Evolutionary conservation across 495 filamentous ascomycete species (phyloP).

Genomic region (Talaromyces thailandensis): DNA sequence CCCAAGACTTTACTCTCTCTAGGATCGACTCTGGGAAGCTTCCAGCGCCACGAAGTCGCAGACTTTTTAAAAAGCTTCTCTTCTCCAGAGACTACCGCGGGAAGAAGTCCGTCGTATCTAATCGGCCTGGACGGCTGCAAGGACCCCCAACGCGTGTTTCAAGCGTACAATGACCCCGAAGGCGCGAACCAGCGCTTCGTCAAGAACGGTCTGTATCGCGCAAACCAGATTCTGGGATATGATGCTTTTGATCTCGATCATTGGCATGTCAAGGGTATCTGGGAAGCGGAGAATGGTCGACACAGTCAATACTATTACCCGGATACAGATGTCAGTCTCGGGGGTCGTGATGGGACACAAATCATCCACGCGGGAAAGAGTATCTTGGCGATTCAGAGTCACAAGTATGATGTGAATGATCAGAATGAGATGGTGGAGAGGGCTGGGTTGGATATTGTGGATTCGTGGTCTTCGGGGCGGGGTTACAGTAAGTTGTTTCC

Average conservation of each 20-base stretch:
- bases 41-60: slow-evolving; percentile 3
- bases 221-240: slow-evolving; percentile 55
- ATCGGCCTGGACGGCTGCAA: slow-evolving; percentile 65
- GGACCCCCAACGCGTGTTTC: slow-evolving; percentile 51
- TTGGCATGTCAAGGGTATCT: slow-evolving; percentile 34
- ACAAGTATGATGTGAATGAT: slow-evolving; percentile 1
- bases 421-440: not conserved
- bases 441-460: not conserved
- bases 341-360: not conserved
- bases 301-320: not conserved
- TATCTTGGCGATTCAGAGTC: not conserved
- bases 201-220: slow-evolving; percentile 59
- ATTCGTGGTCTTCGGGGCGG: not conserved
- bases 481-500: not conserved
- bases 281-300: slow-evolving; percentile 3
- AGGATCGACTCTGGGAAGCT: slow-evolving; percentile 55
- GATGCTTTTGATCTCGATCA: slow-evolving; percentile 49
- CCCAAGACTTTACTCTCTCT: slow-evolving; percentile 62
- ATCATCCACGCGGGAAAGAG: not conserved
- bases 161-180: slow-evolving; percentile 64
- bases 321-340: not conserved
- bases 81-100: slow-evolving; percentile 44
- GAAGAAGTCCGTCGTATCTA: slow-evolving; percentile 49
- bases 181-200: slow-evolving; percentile 58
- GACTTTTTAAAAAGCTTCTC: slow-evolving; percentile 7